These are phyloP conservation scores for Candida mesenterica DNA, from an alignment of 1,139 yeast species.

Conservation along the genomic window DNA sequence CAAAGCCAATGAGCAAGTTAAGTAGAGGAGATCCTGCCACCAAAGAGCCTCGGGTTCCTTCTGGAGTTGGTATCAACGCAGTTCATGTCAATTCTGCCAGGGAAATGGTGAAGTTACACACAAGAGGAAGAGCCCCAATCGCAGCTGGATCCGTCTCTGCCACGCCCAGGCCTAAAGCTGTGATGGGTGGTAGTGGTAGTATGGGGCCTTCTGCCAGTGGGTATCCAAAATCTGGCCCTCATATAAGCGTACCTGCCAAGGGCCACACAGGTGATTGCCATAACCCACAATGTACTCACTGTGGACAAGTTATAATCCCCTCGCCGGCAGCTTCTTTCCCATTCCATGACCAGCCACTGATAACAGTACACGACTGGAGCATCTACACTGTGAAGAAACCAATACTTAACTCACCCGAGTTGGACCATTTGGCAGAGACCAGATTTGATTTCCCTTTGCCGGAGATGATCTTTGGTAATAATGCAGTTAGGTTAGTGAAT, in stretches of 20 bases:
- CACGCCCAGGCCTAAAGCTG: neutral
- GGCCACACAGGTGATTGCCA: conserved; percentile 11
- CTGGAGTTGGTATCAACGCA: conserved; percentile 44
- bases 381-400: conserved; percentile 73
- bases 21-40: neutral
- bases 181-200: conserved; percentile 2
- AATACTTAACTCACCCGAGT: conserved; percentile 69
- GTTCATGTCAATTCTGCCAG: conserved; percentile 62
- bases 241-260: conserved; percentile 9
- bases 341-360: conserved; percentile 61
- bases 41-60: neutral
- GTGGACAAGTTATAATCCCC: conserved; percentile 73
- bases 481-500: conserved; percentile 53
- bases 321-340: conserved; percentile 68
- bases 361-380: conserved; percentile 71
- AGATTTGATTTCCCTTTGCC: conserved; percentile 79
- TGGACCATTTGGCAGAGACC: conserved; percentile 65
- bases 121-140: conserved; percentile 35
- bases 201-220: neutral
- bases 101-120: conserved; percentile 52
- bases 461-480: conserved; percentile 97
- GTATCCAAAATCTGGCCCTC: neutral
- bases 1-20: neutral
- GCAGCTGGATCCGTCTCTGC: neutral
- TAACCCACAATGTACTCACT: conserved; percentile 59